Conservation (phyloP, 805 yeast genomes). For the Candida glaebosa region DNA sequence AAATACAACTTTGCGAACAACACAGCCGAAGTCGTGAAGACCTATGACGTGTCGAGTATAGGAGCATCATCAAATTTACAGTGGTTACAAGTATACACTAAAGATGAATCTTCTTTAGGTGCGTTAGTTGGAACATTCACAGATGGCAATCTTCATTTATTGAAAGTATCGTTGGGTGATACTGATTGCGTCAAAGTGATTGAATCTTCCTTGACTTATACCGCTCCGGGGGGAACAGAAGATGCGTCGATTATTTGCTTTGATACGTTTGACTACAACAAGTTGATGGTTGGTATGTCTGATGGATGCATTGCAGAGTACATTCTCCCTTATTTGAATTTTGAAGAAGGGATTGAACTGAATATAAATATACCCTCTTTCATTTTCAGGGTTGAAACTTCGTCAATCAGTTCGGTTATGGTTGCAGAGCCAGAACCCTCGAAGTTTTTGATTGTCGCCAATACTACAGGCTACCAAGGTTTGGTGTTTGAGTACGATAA, state of each 20-base stretch:
- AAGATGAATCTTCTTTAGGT: slow-evolving; percentile 26
- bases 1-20: slow-evolving; percentile 25
- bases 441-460: slow-evolving; percentile 23
- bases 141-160: slow-evolving; percentile 54
- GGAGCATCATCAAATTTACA: slow-evolving; percentile 44
- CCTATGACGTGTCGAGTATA: slow-evolving; percentile 30
- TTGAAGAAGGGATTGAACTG: slow-evolving; percentile 5
- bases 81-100: slow-evolving; percentile 37
- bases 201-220: slow-evolving; percentile 22
- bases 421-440: slow-evolving; percentile 20
- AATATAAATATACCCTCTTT: slow-evolving; percentile 30
- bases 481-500: slow-evolving; percentile 24
- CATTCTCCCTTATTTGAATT: slow-evolving; percentile 29
- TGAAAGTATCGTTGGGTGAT: slow-evolving; percentile 32
- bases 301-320: slow-evolving; percentile 63
- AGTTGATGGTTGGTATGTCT: slow-evolving; percentile 52
- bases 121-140: slow-evolving; percentile 51
- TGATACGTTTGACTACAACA: slow-evolving; percentile 43
- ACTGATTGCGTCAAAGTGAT: slow-evolving; percentile 15
- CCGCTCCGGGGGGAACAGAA: slow-evolving; percentile 7
- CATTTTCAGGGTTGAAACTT: slow-evolving; percentile 26
- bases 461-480: slow-evolving; percentile 27
- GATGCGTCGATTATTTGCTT: slow-evolving; percentile 39
- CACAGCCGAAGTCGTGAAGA: slow-evolving; percentile 23
- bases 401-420: slow-evolving; percentile 25